A percentile compares a stretch with the other conserved stretches of the same genome.
These are phyloP conservation scores for Stephanodiscus triporus DNA, from an alignment of 108 stramenopile genomes.

Conservation along the genomic window DNA sequence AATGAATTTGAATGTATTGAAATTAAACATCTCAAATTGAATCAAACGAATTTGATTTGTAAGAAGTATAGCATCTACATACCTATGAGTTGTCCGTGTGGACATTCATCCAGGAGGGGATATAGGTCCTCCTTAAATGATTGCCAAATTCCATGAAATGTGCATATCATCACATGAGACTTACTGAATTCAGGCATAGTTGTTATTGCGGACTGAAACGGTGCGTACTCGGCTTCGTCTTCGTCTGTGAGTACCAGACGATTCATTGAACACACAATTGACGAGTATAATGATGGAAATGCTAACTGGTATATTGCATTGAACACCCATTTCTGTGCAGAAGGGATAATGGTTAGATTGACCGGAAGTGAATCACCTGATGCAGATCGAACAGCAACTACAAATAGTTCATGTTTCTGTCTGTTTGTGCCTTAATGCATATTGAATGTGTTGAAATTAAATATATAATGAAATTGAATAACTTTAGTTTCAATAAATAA, in stretches of 20 bases:
- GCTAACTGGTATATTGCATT: neutral
- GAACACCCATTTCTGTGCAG: conserved; percentile 3
- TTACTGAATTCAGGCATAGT: neutral
- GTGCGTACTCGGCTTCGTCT: neutral
- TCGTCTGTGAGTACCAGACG: neutral
- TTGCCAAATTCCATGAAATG: neutral
- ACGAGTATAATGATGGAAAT: conserved; percentile 4
- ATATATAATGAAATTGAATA: too few species aligned
- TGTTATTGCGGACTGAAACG: neutral
- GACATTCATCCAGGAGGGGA: neutral
- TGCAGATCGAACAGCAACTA: neutral
- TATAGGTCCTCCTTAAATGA: neutral
- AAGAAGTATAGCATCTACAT: too few species aligned
- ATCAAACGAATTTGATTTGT: too few species aligned
- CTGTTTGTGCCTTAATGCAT: neutral
- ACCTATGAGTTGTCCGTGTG: neutral
- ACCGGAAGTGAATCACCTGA: neutral
- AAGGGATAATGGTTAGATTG: conserved; percentile 6
- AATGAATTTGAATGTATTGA: too few species aligned
- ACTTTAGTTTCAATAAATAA: too few species aligned
- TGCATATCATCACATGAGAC: neutral
- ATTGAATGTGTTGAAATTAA: neutral
- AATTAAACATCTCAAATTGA: too few species aligned
- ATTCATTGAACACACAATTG: conserved; percentile 2
- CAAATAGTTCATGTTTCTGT: neutral